Percentiles rank a stretch among this genome's conserved stretches.
These are phyloP conservation scores for Cicer bijugum DNA, from an alignment of 306 rosid species.

Conservation along the genomic window DNA sequence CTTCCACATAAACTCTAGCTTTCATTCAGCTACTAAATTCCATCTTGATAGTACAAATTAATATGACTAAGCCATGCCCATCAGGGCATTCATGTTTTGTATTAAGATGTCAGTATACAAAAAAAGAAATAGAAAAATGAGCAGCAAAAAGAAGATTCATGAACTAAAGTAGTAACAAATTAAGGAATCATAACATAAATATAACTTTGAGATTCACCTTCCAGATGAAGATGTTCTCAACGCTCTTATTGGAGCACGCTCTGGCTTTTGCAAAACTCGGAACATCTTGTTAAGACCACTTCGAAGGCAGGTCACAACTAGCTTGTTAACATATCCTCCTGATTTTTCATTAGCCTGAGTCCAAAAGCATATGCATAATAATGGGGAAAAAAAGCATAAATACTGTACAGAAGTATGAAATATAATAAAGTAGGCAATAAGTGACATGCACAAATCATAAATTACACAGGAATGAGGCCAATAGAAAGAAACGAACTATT, in stretches of 20 bases:
- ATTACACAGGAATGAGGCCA: conserved; percentile 14
- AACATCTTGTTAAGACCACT: conserved; percentile 91
- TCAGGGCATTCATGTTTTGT: not conserved
- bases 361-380: conserved; percentile 46
- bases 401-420: conserved; percentile 18
- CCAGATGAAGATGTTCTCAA: conserved; percentile 97
- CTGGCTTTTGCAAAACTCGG: conserved; percentile 98
- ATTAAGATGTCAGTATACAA: not conserved
- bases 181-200: conserved; percentile 36
- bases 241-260: conserved; percentile 95
- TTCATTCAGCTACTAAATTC: not conserved
- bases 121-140: conserved; percentile 26
- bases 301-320: conserved; percentile 89
- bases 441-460: conserved; percentile 35
- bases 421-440: conserved; percentile 14
- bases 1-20: not conserved
- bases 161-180: conserved; percentile 36
- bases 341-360: conserved; percentile 87
- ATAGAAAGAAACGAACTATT: conserved; percentile 14
- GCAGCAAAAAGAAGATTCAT: conserved; percentile 16
- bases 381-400: conserved; percentile 32
- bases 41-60: not conserved
- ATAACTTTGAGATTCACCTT: conserved; percentile 65
- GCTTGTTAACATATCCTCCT: conserved; percentile 88
- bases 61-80: not conserved